A percentile compares a stretch with the other conserved stretches of the same genome.
phyloP scores from a whole-genome alignment of 495 filamentous ascomycete genomes.

The Hyaloscypha hepaticicola region DNA sequence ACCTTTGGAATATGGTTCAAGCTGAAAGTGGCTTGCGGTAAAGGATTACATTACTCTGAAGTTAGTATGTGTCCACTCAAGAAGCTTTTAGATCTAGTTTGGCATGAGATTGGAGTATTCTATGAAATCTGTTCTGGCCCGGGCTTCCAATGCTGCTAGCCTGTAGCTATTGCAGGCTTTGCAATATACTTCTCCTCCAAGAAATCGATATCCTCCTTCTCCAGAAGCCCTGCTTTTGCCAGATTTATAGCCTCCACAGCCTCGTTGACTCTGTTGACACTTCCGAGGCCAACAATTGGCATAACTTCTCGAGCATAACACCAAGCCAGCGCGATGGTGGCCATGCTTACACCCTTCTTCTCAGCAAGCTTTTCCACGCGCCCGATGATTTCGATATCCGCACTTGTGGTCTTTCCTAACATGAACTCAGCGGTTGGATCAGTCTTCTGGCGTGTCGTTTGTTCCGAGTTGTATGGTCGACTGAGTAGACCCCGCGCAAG shows the following conservation, averaged over 20 bases:
- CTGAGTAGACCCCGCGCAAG: slow-evolving; percentile 59
- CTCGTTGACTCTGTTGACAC: slow-evolving; percentile 27
- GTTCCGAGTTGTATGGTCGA: slow-evolving; percentile 45
- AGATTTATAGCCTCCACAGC: slow-evolving; percentile 21
- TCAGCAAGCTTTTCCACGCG: slow-evolving; percentile 69
- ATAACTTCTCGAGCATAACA: slow-evolving; percentile 47
- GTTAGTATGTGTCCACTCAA: too few relatives aligned
- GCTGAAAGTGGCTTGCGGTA: too few relatives aligned
- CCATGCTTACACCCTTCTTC: slow-evolving; percentile 62
- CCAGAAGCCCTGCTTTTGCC: slow-evolving; percentile 18
- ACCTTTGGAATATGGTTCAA: too few relatives aligned
- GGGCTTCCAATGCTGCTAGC: too few relatives aligned
- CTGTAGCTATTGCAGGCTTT: slow-evolving; percentile 6
- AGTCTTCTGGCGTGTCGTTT: slow-evolving; percentile 46
- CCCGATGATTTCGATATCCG: slow-evolving; percentile 57
- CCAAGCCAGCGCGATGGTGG: slow-evolving; percentile 68
- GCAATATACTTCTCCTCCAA: slow-evolving; percentile 26
- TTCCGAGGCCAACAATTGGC: slow-evolving; percentile 28
- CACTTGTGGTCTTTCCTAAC: slow-evolving; percentile 44
- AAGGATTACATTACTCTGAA: too few relatives aligned
- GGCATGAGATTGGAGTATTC: too few relatives aligned
- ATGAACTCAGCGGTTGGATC: slow-evolving; percentile 46
- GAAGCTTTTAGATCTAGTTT: too few relatives aligned
- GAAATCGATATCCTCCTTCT: slow-evolving; percentile 27
- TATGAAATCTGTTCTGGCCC: too few relatives aligned